Base-by-base conservation (phyloP, 2,329 filamentous ascomycete genomes). In the Colletotrichum gigasporum region DNA sequence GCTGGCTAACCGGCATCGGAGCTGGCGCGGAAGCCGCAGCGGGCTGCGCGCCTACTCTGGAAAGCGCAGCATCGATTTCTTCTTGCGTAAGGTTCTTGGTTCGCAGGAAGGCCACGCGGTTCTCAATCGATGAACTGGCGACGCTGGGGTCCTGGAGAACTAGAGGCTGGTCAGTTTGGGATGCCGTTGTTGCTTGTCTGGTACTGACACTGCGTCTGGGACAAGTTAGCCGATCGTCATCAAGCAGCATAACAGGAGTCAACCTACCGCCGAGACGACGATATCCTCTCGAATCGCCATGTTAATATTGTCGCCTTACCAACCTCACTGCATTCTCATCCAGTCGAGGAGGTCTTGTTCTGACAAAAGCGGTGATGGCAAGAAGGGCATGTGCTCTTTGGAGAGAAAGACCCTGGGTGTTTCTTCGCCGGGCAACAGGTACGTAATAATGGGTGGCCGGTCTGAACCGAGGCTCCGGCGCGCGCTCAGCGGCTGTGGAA, bases 1-100 rank as follows among this genome's bases (percentile, higher is more conserved):
- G 83, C 69, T 74, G 79, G 75, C 34, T 73, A 72, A 61, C 83
- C 74, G 42, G 81, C 71, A 67, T 80, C 73, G 76, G 79, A 69
- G 71, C 80, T 61, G 73, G 79, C 75, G 67, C 72, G 68, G 57
- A 74, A 55, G 69, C 52, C 18, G 80, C 77, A 32, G 81, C 79
- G 44, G 82, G 75, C 69, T 85, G 86, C 71, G 88, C 88, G 68
- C 90, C 89, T 47, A 88, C 89, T 72, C 95, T 89, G 41, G 92
- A 86, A 69, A 99, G 85, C 14, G 96, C 92, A 35, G 88, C 84
- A 74, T 96, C 92, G 72, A 99, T 91, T 80, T 99, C 96, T 79
- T 98, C 95, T 76, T 96, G 92, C 1, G 95, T 98, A 57, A 99
- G 86, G 78, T 99, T 98, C 81, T 99, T 99, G 7, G 94, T 96